Percentiles rank a stretch among this genome's conserved stretches.
Evolutionary conservation across 305 asterid species (phyloP).

Genomic region (Fraxinus baroniana): DNA sequence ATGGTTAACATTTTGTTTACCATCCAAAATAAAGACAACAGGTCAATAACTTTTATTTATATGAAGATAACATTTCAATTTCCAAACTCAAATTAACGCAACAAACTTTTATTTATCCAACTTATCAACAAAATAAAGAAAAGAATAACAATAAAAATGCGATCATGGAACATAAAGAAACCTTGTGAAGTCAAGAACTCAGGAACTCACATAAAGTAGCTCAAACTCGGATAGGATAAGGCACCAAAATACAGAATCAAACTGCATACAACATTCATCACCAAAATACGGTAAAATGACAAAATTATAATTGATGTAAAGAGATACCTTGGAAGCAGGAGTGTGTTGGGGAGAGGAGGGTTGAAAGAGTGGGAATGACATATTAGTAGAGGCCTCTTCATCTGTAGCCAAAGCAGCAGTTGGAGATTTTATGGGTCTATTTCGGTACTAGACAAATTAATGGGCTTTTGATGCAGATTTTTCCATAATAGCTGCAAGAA

Average conservation of each 20-base stretch:
- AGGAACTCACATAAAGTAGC: not conserved
- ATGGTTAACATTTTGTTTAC: no score
- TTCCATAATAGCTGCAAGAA: conserved; percentile 31
- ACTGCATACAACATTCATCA: not conserved
- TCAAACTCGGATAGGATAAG: not conserved
- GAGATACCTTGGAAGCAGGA: conserved; percentile 66
- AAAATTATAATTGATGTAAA: not conserved
- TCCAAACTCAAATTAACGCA: not conserved
- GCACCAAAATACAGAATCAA: not conserved
- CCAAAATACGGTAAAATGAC: not conserved
- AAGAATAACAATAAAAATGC: not conserved
- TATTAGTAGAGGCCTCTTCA: conserved; percentile 33
- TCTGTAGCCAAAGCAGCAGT: conserved; percentile 36
- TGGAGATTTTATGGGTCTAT: conserved; percentile 26
- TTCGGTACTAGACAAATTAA: conserved; percentile 29
- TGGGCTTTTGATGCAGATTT: conserved; percentile 31
- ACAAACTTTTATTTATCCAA: not conserved
- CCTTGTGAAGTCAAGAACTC: not conserved
- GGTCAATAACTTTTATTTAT: no score
- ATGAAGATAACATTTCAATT: not conserved
- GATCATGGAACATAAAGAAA: not conserved
- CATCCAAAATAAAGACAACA: not conserved
- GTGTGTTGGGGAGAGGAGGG: conserved; percentile 41
- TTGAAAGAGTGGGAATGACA: conserved; percentile 53
- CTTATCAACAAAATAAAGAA: not conserved